Base-by-base conservation (phyloP, 352 stramenopile species). In the Globisporangium yorkense region DNA sequence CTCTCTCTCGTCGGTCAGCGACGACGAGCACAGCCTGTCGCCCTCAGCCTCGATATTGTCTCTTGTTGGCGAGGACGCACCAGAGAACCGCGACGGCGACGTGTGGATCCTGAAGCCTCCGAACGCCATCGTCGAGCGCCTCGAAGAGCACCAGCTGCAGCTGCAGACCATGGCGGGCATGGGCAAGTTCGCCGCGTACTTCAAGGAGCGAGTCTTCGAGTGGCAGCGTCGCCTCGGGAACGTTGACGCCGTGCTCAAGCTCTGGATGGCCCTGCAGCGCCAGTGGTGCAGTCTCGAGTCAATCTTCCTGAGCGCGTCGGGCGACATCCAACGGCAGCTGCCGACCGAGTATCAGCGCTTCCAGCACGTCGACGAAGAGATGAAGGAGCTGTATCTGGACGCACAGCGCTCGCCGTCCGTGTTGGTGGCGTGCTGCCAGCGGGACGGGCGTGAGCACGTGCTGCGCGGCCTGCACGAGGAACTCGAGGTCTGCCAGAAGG, bases 161-260 rank as follows among this genome's bases (percentile, higher is more conserved):
- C 70, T 98, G 2, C 95, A 98, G 65, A 96, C 88, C 9, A 98
- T 98, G 82, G 92, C 91, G n/a, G 87, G 87, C n/a, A 97, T 97
- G 68, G 93, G 92, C 24, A 98, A 98, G 61, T 98, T 98, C 60
- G 95, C 98, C 46, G 87, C 94, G 18, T 98, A 98, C 55, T 98
- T 98, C 60, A 90, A 96, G 37, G 89, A 98, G 54, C 89, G 94
- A n/a, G 94, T 98, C 18, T 90, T 97, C 16, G 78, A 97, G 46
- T 98, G 95, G 95, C 95, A 98, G 58, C 74, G 84, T 37, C 80
- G 75, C 20, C 75, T 98, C 31, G 84, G 90, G 21, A 97, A 92
- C 48, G 90, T 98, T 1, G 92, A 98, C 61, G 86, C 89, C 24
- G 89, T 97, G 15, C 66, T 98, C 35, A 97, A 97, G 66, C 63